Percentiles rank a stretch among this genome's conserved stretches.
These are phyloP conservation scores for Rhizopogon roseolus DNA, from an alignment of 768 basidiomycete genomes.

Conservation along the genomic window DNA sequence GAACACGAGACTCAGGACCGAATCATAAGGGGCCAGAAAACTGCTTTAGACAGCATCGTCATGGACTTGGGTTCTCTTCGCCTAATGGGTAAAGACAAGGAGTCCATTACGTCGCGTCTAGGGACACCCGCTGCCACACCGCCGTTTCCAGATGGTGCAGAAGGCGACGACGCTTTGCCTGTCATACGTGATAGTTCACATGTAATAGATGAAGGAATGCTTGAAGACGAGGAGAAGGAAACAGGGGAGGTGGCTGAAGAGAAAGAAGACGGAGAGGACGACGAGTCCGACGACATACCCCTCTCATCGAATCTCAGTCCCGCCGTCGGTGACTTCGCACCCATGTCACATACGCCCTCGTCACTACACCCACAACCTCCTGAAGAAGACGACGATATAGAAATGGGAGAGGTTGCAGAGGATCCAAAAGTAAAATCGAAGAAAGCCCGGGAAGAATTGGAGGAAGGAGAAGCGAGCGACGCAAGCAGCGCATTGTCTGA, in stretches of 20 bases:
- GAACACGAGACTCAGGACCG: constrained; percentile 75
- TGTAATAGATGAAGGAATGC: constrained; percentile 15
- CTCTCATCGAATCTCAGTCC: constrained; percentile 27
- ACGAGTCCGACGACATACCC: constrained; percentile 25
- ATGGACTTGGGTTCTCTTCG: constrained; percentile 56
- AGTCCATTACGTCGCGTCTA: constrained; percentile 35
- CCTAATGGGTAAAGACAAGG: constrained; percentile 65
- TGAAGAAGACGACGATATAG: constrained; percentile 62
- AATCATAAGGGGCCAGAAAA: constrained; percentile 62
- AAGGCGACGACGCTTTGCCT: constrained; percentile 12
- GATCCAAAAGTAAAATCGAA: constrained; percentile 45
- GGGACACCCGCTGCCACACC: constrained; percentile 37
- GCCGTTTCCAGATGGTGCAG: constrained; percentile 40
- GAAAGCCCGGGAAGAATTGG: constrained; percentile 65
- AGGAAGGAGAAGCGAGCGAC: constrained; percentile 86
- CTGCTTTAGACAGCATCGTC: constrained; percentile 62
- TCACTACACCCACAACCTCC: constrained; percentile 20
- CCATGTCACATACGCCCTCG: constrained; percentile 24
- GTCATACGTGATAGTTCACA: constrained; percentile 6
- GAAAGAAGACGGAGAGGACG: constrained; percentile 32
- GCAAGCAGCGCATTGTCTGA: constrained; percentile 75
- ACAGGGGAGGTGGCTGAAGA: constrained; percentile 39
- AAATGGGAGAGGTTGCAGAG: constrained; percentile 90
- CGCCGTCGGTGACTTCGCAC: constrained; percentile 27
- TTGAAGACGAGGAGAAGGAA: constrained; percentile 36